Evolutionary conservation across 148 eudicot genomes (phyloP), one percentile per base, ranked within the genome.

Genomic region (Euryodendron excelsum): DNA sequence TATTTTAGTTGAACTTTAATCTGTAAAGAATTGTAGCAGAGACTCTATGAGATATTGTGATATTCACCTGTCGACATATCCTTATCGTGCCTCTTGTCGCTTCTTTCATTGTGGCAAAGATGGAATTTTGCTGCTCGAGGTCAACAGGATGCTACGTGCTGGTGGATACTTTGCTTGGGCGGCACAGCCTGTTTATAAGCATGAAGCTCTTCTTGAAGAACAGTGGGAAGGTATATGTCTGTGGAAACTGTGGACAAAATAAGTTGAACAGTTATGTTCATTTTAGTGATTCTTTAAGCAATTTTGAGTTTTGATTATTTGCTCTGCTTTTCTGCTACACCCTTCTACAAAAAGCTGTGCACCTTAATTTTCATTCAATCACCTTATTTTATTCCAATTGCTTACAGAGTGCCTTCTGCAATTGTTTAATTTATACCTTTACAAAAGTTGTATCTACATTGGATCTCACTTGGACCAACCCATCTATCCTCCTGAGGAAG

Each of bases 131-230:
- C 94, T 96, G 64, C 91, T 96, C 53, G 99, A 96, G 88, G 94
- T 93, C 87, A 90, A 96, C 81, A 86, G 99, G 83, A 84, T 96
- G 88, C 89, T 96, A 74, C 89, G 97, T 31, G 99, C 91, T 30
- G 98, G 99, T 61, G 99, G 99, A 78, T 96, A 96, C 78, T 96
- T 96, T 84, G 97, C 80, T 66, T 96, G 99, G 99, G 99, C 99
- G 15, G 99, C 99, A 53, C 99, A 96, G 76, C 99, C 98, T 79
- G 99, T 93, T 67, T 96, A 96, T 79, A 93, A 96, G 83, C 99
- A 96, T 80, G 99, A 96, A 83, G 77, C 88, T 64, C 55, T 84
- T 48, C 89, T 96, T 61, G 98, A 92, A 88, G 83, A 90, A 84
- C 98, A 96, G 69, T 93, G 99, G 99, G 88, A 87, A 91, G 99